Percentiles rank a stretch among this genome's conserved stretches.
Conservation (phyloP, 306 rosid species). For the Prunus kanzakura region DNA sequence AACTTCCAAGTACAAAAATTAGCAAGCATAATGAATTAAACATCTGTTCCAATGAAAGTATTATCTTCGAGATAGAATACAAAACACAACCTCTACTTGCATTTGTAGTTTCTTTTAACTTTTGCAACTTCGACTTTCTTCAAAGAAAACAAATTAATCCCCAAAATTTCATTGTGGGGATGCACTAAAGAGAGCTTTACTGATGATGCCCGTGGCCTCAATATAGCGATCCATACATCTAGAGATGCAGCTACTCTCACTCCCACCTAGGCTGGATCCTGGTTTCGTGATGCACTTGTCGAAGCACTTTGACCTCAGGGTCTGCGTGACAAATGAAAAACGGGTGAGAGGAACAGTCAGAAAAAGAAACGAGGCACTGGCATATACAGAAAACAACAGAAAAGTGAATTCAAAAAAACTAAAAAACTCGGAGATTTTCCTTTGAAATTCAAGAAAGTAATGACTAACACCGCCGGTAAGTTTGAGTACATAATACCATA, state of each 20-base stretch:
- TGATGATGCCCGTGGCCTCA: slow-evolving; percentile 90
- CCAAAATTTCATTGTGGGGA: slow-evolving; percentile 34
- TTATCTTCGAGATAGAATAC: not conserved
- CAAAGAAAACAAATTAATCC: not conserved
- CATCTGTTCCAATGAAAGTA: slow-evolving; percentile 5
- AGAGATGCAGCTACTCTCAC: slow-evolving; percentile 91
- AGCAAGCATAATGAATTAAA: slow-evolving; percentile 3
- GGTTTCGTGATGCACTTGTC: slow-evolving; percentile 93
- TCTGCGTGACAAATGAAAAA: slow-evolving; percentile 42
- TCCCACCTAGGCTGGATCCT: slow-evolving; percentile 76
- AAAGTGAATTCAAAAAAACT: not conserved
- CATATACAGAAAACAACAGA: not conserved
- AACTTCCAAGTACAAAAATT: not conserved
- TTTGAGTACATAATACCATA: not conserved
- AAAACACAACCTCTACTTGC: slow-evolving; percentile 9
- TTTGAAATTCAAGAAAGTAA: not conserved
- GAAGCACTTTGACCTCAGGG: slow-evolving; percentile 80
- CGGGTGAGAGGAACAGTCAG: not conserved
- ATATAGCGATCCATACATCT: slow-evolving; percentile 94
- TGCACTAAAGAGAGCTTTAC: slow-evolving; percentile 64
- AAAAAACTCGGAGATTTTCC: not conserved
- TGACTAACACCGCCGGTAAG: not conserved
- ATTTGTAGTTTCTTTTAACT: slow-evolving; percentile 12
- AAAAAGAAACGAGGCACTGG: not conserved
- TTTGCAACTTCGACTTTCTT: slow-evolving; percentile 4